Conservation (phyloP, 208 protist genomes). For the Crithidia acanthocephali region DNA sequence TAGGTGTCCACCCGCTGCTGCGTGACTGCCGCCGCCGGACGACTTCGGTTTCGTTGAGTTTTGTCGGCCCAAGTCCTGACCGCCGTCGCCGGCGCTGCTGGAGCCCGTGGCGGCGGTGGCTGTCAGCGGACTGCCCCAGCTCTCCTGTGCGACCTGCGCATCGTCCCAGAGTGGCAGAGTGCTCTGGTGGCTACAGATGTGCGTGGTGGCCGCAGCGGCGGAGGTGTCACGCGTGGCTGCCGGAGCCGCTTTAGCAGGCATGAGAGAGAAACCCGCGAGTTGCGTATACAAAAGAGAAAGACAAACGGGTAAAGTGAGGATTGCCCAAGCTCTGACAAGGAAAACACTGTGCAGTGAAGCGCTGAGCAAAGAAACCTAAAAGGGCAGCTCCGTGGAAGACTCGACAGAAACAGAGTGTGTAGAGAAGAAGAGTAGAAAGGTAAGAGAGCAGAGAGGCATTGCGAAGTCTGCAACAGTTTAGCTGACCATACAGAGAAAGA, state of each 20-base stretch:
- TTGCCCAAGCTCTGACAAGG: no score
- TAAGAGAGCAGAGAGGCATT: neutral
- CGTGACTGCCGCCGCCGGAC: neutral
- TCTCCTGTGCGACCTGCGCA: conserved; percentile 68
- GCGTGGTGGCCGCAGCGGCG: neutral
- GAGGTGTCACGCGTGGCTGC: neutral
- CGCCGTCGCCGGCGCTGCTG: neutral
- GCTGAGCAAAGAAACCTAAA: no score
- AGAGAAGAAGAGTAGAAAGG: conserved; percentile 1
- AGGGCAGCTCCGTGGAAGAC: no score
- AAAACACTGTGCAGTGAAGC: no score
- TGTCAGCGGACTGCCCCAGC: conserved; percentile 66
- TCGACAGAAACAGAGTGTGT: no score
- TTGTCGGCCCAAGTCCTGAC: neutral
- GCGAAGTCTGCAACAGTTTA: no score
- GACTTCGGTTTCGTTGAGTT: conserved; percentile 7
- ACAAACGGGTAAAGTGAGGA: no score
- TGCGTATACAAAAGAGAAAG: no score
- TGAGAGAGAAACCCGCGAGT: neutral
- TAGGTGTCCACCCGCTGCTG: neutral
- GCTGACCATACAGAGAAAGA: neutral
- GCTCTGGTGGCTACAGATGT: conserved; percentile 24
- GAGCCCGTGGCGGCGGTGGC: conserved; percentile 3
- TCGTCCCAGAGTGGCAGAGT: conserved; percentile 81
- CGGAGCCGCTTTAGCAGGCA: conserved; percentile 13